Conservation (phyloP, 2,329 filamentous ascomycete species). For the Fusarium sp. region DNA sequence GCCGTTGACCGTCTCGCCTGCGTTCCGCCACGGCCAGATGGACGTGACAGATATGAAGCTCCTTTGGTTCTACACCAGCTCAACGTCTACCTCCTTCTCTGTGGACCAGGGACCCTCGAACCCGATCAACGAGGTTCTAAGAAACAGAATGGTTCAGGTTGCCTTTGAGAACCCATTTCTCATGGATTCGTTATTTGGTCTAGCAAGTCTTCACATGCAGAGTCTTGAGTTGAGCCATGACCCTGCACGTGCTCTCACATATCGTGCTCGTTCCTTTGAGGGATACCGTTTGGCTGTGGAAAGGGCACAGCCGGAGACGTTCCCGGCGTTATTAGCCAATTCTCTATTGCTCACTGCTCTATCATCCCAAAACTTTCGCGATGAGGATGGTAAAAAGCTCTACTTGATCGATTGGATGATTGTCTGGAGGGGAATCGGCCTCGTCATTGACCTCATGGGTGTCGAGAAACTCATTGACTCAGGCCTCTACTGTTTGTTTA, state of each 20-base stretch:
- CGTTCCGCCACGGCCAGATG: slow-evolving; percentile 46
- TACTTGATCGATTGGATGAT: slow-evolving; percentile 66
- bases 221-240: slow-evolving; percentile 52
- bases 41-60: slow-evolving; percentile 61
- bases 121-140: slow-evolving; percentile 55
- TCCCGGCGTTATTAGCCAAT: slow-evolving; percentile 59
- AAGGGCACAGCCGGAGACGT: slow-evolving; percentile 55
- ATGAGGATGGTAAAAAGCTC: slow-evolving; percentile 54
- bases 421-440: slow-evolving; percentile 62
- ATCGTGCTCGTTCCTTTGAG: slow-evolving; percentile 60
- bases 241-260: slow-evolving; percentile 50
- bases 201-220: slow-evolving; percentile 61
- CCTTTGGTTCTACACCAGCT: slow-evolving; percentile 63
- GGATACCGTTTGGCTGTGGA: slow-evolving; percentile 63
- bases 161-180: slow-evolving; percentile 64
- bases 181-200: slow-evolving; percentile 63
- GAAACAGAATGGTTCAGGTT: slow-evolving; percentile 57
- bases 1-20: slow-evolving; percentile 37
- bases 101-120: slow-evolving; percentile 48
- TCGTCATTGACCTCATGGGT: slow-evolving; percentile 54
- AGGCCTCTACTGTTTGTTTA: slow-evolving; percentile 59
- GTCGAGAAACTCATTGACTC: slow-evolving; percentile 46
- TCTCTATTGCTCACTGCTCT: slow-evolving; percentile 62
- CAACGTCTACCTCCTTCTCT: slow-evolving; percentile 58
- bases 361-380: slow-evolving; percentile 60